phyloP scores from a whole-genome alignment of 495 filamentous ascomycete species.

The Annulohypoxylon maeteangense region DNA sequence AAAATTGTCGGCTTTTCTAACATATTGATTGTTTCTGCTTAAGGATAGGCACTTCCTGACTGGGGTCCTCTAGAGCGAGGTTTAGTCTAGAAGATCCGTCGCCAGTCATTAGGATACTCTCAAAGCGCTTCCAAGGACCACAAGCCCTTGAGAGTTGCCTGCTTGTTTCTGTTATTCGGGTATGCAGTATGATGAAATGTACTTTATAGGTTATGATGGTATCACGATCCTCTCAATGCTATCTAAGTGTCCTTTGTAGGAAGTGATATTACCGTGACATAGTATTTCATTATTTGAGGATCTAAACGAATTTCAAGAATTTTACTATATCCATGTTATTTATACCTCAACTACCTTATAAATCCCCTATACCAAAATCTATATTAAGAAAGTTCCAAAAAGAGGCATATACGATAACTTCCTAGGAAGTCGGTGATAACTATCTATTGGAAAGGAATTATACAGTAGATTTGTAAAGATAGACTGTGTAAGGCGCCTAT shows the following conservation, averaged over 20 bases:
- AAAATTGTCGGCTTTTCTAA: not conserved
- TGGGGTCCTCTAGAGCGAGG: not conserved
- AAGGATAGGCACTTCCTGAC: not conserved
- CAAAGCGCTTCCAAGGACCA: not conserved
- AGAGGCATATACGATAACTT: not conserved
- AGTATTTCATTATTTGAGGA: not conserved
- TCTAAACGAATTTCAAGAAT: not conserved
- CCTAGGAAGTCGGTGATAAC: slow-evolving; percentile 2
- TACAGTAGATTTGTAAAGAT: not conserved
- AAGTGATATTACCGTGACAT: not conserved
- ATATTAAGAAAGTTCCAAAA: not conserved
- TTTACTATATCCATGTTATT: not conserved
- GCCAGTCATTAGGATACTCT: not conserved
- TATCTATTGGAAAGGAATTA: not conserved
- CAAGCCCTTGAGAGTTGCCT: not conserved
- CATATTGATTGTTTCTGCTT: not conserved
- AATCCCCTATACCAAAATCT: not conserved
- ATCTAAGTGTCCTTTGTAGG: not conserved
- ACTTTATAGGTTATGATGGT: not conserved
- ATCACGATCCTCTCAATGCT: slow-evolving; percentile 10
- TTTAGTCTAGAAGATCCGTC: not conserved
- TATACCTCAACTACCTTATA: not conserved
- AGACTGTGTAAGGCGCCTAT: not conserved
- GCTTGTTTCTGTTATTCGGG: slow-evolving; percentile 1
- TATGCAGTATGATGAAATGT: slow-evolving; percentile 21